A percentile compares a stretch with the other conserved stretches of the same genome.
Evolutionary conservation across 1,284 basidiomycete species (phyloP).

Genomic region (Sanghuangporus baumii): DNA sequence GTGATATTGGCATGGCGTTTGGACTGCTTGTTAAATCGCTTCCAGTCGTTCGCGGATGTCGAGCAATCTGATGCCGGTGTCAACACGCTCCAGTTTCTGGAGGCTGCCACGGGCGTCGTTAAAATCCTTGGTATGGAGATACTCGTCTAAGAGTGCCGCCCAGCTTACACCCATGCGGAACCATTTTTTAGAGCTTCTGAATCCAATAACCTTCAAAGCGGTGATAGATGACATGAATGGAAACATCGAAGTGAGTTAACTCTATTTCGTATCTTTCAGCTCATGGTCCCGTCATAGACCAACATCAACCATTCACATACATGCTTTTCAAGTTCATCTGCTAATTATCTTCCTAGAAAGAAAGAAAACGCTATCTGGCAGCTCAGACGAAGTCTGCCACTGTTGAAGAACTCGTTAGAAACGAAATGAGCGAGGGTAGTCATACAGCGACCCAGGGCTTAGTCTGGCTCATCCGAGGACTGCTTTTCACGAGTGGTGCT

Average conservation of each 20-base stretch:
- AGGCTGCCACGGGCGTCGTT: conserved; percentile 87
- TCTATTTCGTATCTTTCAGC: neutral
- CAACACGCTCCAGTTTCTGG: conserved; percentile 83
- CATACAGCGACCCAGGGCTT: conserved; percentile 85
- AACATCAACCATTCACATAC: too few species aligned
- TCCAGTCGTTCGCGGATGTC: conserved; percentile 87
- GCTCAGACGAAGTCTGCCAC: conserved; percentile 65
- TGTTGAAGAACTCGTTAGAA: conserved; percentile 79
- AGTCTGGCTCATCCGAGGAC: conserved; percentile 87
- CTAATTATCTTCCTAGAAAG: conserved; percentile 59
- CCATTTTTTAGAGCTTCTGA: conserved; percentile 68
- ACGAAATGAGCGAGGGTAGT: conserved; percentile 87
- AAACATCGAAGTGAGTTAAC: conserved; percentile 75
- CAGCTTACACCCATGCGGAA: neutral
- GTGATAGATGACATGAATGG: conserved; percentile 89
- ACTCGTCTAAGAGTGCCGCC: neutral
- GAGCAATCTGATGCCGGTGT: conserved; percentile 83
- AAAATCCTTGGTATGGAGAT: conserved; percentile 78
- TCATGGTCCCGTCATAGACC: neutral
- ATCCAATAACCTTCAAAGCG: conserved; percentile 78
- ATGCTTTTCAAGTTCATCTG: neutral
- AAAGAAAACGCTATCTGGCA: conserved; percentile 73
- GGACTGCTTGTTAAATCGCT: neutral
- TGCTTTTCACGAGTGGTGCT: conserved; percentile 87
- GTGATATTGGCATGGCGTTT: conserved; percentile 18